Evolutionary conservation across 2,329 filamentous ascomycete species (phyloP), one percentile per base, ranked within the genome.

Genomic region (Teratosphaeria zuluensis): DNA sequence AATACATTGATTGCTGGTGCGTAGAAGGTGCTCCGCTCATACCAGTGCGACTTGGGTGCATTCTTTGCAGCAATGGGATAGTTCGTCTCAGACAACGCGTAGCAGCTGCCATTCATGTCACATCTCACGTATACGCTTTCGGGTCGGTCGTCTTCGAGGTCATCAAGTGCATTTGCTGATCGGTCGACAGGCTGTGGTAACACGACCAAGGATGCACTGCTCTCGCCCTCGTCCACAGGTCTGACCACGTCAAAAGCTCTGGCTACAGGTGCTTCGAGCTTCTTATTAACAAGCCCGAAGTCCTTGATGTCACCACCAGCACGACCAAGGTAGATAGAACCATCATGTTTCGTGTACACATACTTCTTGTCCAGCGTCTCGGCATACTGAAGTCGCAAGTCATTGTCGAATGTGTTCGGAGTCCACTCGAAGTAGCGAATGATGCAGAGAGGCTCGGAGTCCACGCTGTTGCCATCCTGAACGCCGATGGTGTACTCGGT

Each of bases 371-470:
- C 92, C 70, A 92, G 86, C 0, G 91, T 90, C n/a, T 79, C 76
- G 14, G 82, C 82, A 69, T 97, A 94, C 69, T 97, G 90, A 55
- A 83, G 83, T 67, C 90, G 86, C 6, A 99, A 83, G 70, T 99
- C 94, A 63, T 84, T 84, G 73, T 99, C 92, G 61, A 86, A 89
- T 60, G 88, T 95, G 73, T 99, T 99, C 14, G 92, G 89, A 0
- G 85, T 86, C 94, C 94, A 99, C 72, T 99, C 94, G 11, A 90
- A 88, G 70, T 95, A 99, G 64, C 85, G 92, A 65, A 99, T 83
- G 0, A 90, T 96, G 68, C 91, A 95, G 62, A 99, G 87, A 7
- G 84, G 83, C 60, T 87, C 83, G 31, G 21, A 46, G 12, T 30
- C 24, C 1, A 87, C 86, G 3, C 84, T 86, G 65, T 88, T 83